These are phyloP conservation scores for Nakazawaea molendinolei DNA, from an alignment of 805 yeast species.

Conservation along the genomic window DNA sequence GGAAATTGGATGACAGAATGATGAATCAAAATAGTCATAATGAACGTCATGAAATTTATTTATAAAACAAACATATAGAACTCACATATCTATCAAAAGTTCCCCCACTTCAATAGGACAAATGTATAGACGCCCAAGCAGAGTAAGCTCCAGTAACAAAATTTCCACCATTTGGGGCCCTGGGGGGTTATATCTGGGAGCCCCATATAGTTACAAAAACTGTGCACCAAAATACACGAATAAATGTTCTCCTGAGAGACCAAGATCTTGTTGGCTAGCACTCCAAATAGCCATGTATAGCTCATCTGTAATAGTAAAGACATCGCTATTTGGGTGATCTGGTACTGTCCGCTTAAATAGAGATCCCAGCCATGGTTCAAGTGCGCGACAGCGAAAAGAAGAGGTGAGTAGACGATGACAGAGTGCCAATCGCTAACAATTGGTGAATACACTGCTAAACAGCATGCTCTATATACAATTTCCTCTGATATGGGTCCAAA, in stretches of 20 bases:
- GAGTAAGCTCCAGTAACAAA: slow-evolving; percentile 31
- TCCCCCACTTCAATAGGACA: neutral
- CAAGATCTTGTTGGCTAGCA: slow-evolving; percentile 55
- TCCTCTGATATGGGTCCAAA: slow-evolving; percentile 81
- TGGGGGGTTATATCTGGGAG: slow-evolving; percentile 37
- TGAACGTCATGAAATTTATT: slow-evolving; percentile 9
- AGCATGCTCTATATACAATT: slow-evolving; percentile 51
- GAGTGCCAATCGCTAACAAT: slow-evolving; percentile 6
- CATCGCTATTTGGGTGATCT: slow-evolving; percentile 26
- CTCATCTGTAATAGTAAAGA: slow-evolving; percentile 43
- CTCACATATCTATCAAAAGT: neutral
- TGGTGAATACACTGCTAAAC: slow-evolving; percentile 27
- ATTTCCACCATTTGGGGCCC: slow-evolving; percentile 18
- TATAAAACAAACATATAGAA: neutral
- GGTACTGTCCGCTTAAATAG: slow-evolving; percentile 21
- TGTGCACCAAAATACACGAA: slow-evolving; percentile 53
- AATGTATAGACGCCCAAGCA: slow-evolving; percentile 11
- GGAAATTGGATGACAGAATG: no score
- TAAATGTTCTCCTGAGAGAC: slow-evolving; percentile 41
- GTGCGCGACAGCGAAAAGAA: slow-evolving; percentile 73
- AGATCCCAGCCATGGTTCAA: slow-evolving; percentile 62
- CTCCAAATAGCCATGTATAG: slow-evolving; percentile 70
- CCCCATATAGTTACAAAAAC: slow-evolving; percentile 65
- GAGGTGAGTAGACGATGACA: slow-evolving; percentile 41
- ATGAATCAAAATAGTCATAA: neutral